Base-by-base conservation (phyloP, 148 eudicot genomes). In the Hydrangea macrophylla region DNA sequence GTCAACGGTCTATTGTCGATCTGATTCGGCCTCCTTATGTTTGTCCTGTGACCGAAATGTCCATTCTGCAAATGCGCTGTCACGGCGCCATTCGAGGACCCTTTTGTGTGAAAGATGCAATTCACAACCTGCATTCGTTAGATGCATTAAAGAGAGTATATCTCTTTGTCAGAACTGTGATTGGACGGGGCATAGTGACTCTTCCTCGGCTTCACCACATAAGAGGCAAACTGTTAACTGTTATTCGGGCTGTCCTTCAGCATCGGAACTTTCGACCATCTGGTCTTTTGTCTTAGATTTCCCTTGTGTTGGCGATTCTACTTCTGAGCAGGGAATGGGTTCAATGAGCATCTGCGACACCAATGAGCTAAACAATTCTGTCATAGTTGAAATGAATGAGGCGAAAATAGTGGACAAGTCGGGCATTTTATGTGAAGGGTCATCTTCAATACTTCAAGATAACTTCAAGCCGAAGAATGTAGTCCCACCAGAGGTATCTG, bases 1-100 rank as follows among this genome's bases (percentile, higher is more conserved):
- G 30, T 81, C 92, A 20, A 75, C 83, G 79, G 87, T 89, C 55
- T 84, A 86, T 68, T 89, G 96, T 69, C 81, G 85, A n/a, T 86
- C 96, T 42, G 96, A 89, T 78, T 73, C 84, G 57, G 96, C 96
- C 36, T 82, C 75, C 62, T 79, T 89, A 70, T 89, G 96, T 73
- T 70, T 89, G 70, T 84, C 89, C n/a, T n/a, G n/a, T n/a, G n/a
- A n/a, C n/a, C n/a, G n/a, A n/a, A n/a, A n/a, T n/a, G n/a, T n/a
- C n/a, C n/a, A n/a, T n/a, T n/a, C n/a, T n/a, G n/a, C n/a, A n/a
- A n/a, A n/a, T n/a, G n/a, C n/a, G n/a, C n/a, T 89, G 58, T 86
- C 96, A 1, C 75, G 67, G 74, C 92, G 95, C 53, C 95, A 89
- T 73, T 73, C 89, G 28, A 81, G 95, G 45, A 82, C 95, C 40